Evolutionary conservation across 1,139 yeast genomes (phyloP), one percentile per base, ranked within the genome.

Genomic region (Petasospora rhodanensis): DNA sequence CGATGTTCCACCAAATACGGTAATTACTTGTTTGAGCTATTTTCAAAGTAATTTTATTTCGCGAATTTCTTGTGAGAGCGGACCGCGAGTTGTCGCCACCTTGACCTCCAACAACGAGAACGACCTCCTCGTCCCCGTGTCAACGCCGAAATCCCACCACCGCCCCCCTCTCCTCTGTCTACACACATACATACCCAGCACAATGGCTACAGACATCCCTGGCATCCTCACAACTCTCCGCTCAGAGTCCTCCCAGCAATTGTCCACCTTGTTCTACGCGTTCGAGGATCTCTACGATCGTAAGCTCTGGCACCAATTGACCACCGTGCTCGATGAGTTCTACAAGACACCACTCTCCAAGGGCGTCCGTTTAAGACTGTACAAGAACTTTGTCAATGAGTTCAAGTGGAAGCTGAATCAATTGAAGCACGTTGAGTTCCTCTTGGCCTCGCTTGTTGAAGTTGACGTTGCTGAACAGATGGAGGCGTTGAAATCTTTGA

Each of bases 211-310:
- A 21, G 51, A 50, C 26, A 38, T 51, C 17, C 46, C 52, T 15
- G 54, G 50, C 5, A 43, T 51, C 13, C 37, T 51, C 8, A 15
- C 50, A 10, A 70, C 79, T 4, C 66, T 89, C 38, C 74, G 96
- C 40, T 70, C 72, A 56, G 84, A 80, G 52, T 69, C 77, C 7
- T 84, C 79, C 37, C 69, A 76, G 1, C 76, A 79, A 25, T 74
- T 84, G 26, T 70, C 74, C n/a, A 72, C 77, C 25, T 62, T 76
- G 27, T 73, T 83, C 48, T 80, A 79, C 53, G 77, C 80, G 37
- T 73, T 91, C 55, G 97, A 89, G 55, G 96, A 87, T 51, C 68
- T 68, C 43, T 84, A 86, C 62, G 96, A 89, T 56, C 72, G 95
- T 49, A 86, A 85, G 66, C 69, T 75, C 41, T 76, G 81, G 80